Conservation (phyloP, 139 green algal species). For the Chlorella sp. region DNA sequence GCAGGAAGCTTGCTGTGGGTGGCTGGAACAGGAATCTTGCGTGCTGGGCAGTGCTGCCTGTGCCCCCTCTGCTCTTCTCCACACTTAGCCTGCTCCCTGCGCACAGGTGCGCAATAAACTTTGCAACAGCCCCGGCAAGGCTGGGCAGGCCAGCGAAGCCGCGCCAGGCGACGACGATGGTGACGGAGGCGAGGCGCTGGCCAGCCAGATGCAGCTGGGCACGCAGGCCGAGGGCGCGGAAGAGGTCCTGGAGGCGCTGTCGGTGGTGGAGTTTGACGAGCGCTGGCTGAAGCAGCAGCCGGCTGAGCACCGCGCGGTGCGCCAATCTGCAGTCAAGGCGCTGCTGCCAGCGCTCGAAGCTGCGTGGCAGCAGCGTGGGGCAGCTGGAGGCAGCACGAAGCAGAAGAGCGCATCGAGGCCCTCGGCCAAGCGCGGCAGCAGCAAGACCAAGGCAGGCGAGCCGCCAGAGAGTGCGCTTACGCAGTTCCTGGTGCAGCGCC, state of each 20-base stretch:
- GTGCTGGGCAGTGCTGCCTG: too few relatives aligned
- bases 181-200: too few relatives aligned
- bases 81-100: too few relatives aligned
- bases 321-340: neutral
- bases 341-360: neutral
- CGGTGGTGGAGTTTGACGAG: conserved; percentile 22
- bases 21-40: too few relatives aligned
- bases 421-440: neutral
- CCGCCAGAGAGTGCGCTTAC: neutral
- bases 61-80: too few relatives aligned
- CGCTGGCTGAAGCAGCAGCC: conserved; percentile 30
- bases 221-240: too few relatives aligned
- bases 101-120: too few relatives aligned
- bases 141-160: too few relatives aligned
- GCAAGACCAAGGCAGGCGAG: neutral
- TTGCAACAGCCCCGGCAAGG: too few relatives aligned
- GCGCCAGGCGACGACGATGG: too few relatives aligned
- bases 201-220: too few relatives aligned
- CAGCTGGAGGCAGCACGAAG: neutral
- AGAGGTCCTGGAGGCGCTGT: too few relatives aligned
- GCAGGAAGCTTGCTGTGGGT: neutral
- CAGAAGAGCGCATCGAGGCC: neutral
- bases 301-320: conserved; percentile 23
- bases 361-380: neutral
- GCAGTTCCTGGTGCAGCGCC: neutral